Evolutionary conservation across 2,329 filamentous ascomycete species (phyloP).

Genomic region (Ophiognomonia clavigignenti-juglandacearum): DNA sequence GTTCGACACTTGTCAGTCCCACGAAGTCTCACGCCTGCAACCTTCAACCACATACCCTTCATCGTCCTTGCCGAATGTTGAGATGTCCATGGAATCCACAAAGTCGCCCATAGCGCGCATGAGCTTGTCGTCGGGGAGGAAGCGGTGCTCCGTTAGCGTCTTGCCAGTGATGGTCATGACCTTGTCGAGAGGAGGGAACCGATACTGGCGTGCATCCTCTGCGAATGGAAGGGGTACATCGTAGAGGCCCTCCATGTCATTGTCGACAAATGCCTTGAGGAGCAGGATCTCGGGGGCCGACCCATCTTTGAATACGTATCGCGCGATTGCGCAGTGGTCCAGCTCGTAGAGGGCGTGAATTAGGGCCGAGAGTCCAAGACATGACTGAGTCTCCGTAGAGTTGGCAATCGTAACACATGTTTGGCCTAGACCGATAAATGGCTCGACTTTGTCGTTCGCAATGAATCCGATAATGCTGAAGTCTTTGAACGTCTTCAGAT

Average conservation of each 20-base stretch:
- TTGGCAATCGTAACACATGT: conserved; percentile 72
- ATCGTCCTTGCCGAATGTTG: conserved; percentile 65
- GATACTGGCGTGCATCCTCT: conserved; percentile 86
- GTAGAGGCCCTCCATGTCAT: conserved; percentile 77
- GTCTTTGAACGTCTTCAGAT: conserved; percentile 68
- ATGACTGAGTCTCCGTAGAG: conserved; percentile 75
- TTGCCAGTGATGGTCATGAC: conserved; percentile 85
- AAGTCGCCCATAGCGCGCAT: conserved; percentile 82
- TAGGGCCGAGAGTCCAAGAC: conserved; percentile 80
- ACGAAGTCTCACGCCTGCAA: too few species aligned
- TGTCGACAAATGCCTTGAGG: conserved; percentile 74
- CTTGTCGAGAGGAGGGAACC: conserved; percentile 83
- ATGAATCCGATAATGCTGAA: conserved; percentile 89
- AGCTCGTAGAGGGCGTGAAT: conserved; percentile 83
- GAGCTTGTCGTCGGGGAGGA: conserved; percentile 72
- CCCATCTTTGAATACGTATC: conserved; percentile 78
- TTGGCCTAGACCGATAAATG: conserved; percentile 80
- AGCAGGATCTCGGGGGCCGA: conserved; percentile 74
- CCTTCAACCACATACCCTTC: conserved; percentile 52
- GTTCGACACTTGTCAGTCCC: neutral
- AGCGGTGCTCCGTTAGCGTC: conserved; percentile 72
- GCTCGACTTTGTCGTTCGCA: conserved; percentile 67
- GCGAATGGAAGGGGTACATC: conserved; percentile 90
- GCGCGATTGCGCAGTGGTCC: conserved; percentile 79
- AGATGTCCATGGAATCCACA: conserved; percentile 89